Evolutionary conservation across 1,139 yeast genomes (phyloP), one percentile per base, ranked within the genome.

Genomic region (Taphrina deformans): DNA sequence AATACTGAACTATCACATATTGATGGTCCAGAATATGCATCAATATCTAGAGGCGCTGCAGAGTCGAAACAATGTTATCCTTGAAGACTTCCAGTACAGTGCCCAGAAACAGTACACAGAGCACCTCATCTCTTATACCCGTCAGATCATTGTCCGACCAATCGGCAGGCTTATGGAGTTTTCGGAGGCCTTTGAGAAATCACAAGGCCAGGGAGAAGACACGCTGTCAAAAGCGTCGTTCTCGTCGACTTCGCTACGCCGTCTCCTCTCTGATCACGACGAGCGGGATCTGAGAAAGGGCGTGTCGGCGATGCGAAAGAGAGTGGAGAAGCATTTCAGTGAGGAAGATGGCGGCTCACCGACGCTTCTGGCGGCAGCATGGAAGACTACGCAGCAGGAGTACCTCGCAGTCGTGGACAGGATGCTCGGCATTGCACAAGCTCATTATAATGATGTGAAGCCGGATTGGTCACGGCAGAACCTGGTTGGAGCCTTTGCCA

Each of bases 111-210:
- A 76, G 1, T 81, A 85, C 76, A 79, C 79, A 63, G 71, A 71
- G 1, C 82, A 83, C 69, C 76, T 84, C 56, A 79, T 78, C 4
- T 69, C 74, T 2, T 85, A 86, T 64, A 83, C 87, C 62, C 77
- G 75, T 33, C 78, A 77, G 62, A 79, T 86, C 9, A 77, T 87
- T 69, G 80, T 80, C 70, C 81, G 82, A 66, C 81, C 85, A 27
- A 76, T 89, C 73, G 95, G 90, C 4, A 87, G 85, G 72, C 75
- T 88, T 65, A 78, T 82, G 40, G 85, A 85, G 33, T 87, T 88
- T 73, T 83, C 90, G 3, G 81, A 81, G 55, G 89, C 86, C 53
- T 84, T 87, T 59, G 87, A 86, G 65, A 73, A 80, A 4, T 79
- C 80, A 50, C 69, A 69, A 6, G 61, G 60, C 7, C 74, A 73